These are phyloP conservation scores for Malassezia caprae DNA, from an alignment of 1,284 basidiomycete genomes.

Conservation along the genomic window DNA sequence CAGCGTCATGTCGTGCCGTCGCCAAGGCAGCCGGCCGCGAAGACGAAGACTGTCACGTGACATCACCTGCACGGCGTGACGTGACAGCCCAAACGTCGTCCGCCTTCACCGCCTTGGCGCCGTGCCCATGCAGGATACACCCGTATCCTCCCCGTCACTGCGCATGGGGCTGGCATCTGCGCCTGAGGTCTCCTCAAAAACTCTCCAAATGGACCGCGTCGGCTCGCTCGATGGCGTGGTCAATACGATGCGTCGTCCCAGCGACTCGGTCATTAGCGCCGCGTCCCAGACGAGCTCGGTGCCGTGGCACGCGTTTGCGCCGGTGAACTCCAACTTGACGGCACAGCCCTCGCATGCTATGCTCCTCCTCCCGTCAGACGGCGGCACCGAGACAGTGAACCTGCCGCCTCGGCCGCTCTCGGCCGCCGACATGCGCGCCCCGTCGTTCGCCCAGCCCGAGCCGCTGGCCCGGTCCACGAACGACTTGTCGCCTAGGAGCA, in stretches of 20 bases:
- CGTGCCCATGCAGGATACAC: not conserved
- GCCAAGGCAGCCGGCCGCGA: not conserved
- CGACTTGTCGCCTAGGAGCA: not conserved
- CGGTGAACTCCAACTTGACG: not conserved
- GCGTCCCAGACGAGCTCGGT: slow-evolving; percentile 1
- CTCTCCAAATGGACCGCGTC: not conserved
- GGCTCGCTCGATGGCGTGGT: not conserved
- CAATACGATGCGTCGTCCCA: not conserved
- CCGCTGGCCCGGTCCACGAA: not conserved
- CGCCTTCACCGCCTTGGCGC: not conserved
- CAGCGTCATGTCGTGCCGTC: not conserved
- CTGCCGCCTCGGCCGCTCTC: not conserved
- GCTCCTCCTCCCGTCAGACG: not conserved
- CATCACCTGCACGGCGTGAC: not conserved
- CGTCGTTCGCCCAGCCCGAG: not conserved
- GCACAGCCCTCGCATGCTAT: not conserved
- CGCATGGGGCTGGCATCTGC: not conserved
- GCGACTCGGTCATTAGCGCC: not conserved
- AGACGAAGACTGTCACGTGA: not conserved
- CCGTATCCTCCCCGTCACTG: not conserved
- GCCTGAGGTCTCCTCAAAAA: not conserved
- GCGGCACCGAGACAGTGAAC: not conserved
- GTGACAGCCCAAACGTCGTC: not conserved
- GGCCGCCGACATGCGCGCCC: not conserved
- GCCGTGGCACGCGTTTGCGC: not conserved